phyloP scores from a whole-genome alignment of 306 rosid genomes.

The Inga laurina region DNA sequence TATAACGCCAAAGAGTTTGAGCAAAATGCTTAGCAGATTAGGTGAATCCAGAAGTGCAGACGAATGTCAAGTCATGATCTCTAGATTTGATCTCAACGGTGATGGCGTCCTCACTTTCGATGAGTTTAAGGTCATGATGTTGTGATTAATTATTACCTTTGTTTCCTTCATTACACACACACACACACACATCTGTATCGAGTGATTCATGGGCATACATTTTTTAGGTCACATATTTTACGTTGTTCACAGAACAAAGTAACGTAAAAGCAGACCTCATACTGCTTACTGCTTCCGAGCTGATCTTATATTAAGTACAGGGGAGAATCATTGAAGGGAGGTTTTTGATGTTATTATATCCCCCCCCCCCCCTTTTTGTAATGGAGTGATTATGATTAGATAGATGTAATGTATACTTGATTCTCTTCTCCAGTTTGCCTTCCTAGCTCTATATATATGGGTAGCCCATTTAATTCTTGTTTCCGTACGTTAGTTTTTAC shows the following conservation, averaged over 20 bases:
- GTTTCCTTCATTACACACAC: not conserved
- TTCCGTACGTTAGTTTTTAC: too few relatives aligned
- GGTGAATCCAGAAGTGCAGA: constrained; percentile 66
- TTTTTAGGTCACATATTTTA: not conserved
- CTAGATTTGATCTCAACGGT: constrained; percentile 73
- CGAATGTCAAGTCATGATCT: constrained; percentile 65
- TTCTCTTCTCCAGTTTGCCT: not conserved
- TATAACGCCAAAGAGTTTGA: constrained; percentile 75
- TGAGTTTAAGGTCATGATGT: constrained; percentile 84
- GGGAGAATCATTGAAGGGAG: not conserved
- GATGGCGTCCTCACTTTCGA: constrained; percentile 83
- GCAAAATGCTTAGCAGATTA: constrained; percentile 65
- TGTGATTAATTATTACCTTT: constrained; percentile 17
- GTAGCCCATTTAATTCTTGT: not conserved
- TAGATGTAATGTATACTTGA: not conserved
- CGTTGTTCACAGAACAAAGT: not conserved
- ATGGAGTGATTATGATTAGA: not conserved
- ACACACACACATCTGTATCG: too few relatives aligned
- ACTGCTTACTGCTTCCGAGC: too few relatives aligned
- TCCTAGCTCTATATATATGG: not conserved
- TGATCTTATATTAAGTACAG: too few relatives aligned
- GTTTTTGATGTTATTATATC: not conserved
- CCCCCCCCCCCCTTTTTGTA: not conserved
- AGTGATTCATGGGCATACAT: too few relatives aligned
- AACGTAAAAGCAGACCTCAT: not conserved